Evolutionary conservation across 495 filamentous ascomycete species (phyloP).

Genomic region (Talaromyces proteolyticus): DNA sequence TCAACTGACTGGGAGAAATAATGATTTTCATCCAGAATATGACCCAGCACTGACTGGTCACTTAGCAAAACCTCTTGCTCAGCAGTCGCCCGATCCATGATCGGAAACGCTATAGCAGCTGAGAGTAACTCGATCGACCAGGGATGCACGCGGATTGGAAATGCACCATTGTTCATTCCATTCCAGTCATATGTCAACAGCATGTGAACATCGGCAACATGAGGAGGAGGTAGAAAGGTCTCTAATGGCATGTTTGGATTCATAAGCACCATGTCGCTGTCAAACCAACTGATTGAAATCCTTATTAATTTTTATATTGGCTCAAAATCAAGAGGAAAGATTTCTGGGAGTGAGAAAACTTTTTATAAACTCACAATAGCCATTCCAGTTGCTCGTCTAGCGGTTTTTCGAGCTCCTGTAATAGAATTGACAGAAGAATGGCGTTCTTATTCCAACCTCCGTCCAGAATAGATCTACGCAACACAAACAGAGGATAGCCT

Average conservation of each 20-base stretch:
- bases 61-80: conserved; percentile 8
- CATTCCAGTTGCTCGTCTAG: conserved; percentile 40
- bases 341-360: neutral
- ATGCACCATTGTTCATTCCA: conserved; percentile 52
- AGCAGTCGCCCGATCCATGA: conserved; percentile 29
- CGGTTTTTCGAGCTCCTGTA: conserved; percentile 43
- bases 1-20: conserved; percentile 10
- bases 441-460: conserved; percentile 41
- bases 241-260: conserved; percentile 46
- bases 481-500: conserved; percentile 11
- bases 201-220: conserved; percentile 37
- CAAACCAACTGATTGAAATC: conserved; percentile 49
- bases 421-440: conserved; percentile 39
- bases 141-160: conserved; percentile 41
- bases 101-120: conserved; percentile 34
- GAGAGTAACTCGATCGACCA: conserved; percentile 47
- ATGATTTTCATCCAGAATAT: conserved; percentile 20
- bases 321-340: too few relatives aligned
- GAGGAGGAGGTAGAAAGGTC: conserved; percentile 42
- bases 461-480: conserved; percentile 12
- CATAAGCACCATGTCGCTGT: conserved; percentile 46
- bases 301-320: too few relatives aligned
- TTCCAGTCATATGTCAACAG: conserved; percentile 46
- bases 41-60: conserved; percentile 30
- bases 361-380: conserved; percentile 33